These are phyloP conservation scores for Alternaria hordeiaustralica DNA, from an alignment of 2,329 filamentous ascomycete species.

Conservation along the genomic window DNA sequence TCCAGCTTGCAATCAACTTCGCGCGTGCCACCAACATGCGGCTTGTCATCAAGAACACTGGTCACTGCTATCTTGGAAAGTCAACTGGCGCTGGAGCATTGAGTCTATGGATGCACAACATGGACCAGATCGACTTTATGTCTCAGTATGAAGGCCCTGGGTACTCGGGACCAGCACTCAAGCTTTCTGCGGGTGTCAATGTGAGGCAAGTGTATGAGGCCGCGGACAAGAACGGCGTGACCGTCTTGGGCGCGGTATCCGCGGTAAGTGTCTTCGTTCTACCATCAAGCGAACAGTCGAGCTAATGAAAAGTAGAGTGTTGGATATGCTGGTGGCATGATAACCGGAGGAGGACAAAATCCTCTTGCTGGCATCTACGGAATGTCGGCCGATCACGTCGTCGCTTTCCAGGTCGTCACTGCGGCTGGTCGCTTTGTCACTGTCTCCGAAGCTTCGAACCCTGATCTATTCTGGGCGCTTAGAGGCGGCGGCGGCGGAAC, in stretches of 20 bases:
- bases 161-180: conserved; percentile 38
- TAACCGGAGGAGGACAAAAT: conserved; percentile 59
- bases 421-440: conserved; percentile 20
- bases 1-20: conserved; percentile 40
- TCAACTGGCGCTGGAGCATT: conserved; percentile 30
- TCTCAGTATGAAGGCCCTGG: conserved; percentile 28
- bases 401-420: conserved; percentile 28
- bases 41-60: conserved; percentile 41
- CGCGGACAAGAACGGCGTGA: conserved; percentile 28
- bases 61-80: conserved; percentile 40
- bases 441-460: conserved; percentile 6
- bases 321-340: conserved; percentile 51
- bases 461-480: conserved; percentile 35
- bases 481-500: conserved; percentile 30
- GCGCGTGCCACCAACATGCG: conserved; percentile 32
- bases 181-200: conserved; percentile 37
- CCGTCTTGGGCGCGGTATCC: conserved; percentile 31
- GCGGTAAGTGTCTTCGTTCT: conserved; percentile 6
- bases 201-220: conserved; percentile 38
- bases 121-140: conserved; percentile 37
- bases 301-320: conserved; percentile 46
- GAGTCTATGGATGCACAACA: conserved; percentile 40
- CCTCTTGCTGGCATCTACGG: conserved; percentile 56
- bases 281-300: not conserved
- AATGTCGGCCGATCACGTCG: conserved; percentile 32